phyloP scores from a whole-genome alignment of 2,329 filamentous ascomycete species.

The Penicillium sp. region DNA sequence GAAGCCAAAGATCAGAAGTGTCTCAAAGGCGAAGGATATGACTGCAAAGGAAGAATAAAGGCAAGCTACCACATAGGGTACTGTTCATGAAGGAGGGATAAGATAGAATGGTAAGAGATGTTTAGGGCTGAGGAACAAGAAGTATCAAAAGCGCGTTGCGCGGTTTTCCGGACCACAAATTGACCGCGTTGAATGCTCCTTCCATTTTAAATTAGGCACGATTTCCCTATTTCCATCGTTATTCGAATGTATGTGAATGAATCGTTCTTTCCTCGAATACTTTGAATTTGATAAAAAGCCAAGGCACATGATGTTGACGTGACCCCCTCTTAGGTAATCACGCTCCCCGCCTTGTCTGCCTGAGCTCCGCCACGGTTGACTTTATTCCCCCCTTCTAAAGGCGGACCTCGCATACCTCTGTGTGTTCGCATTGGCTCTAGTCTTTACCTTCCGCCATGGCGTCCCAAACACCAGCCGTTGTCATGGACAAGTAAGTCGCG shows the following conservation, averaged over 20 bases:
- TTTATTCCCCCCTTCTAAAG: slow-evolving; percentile 16
- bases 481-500: slow-evolving; percentile 98
- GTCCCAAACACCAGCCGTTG: slow-evolving; percentile 99
- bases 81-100: slow-evolving; percentile 2
- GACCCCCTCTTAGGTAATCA: slow-evolving; percentile 19
- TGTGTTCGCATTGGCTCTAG: slow-evolving; percentile 13
- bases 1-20: background rate
- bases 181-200: background rate
- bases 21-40: background rate
- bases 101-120: background rate
- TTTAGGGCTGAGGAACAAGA: slow-evolving; percentile 3
- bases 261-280: background rate
- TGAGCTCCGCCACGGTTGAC: slow-evolving; percentile 23
- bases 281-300: background rate
- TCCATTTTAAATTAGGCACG: background rate
- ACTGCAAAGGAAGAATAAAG: slow-evolving; percentile 1
- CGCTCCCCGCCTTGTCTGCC: slow-evolving; percentile 28
- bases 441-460: slow-evolving; percentile 63
- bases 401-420: slow-evolving; percentile 3
- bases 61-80: background rate
- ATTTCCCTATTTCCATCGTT: background rate
- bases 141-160: background rate
- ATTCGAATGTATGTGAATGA: background rate
- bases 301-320: slow-evolving; percentile 15
- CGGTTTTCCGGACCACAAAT: background rate